Base-by-base conservation (phyloP, 2,329 filamentous ascomycete species). In the Magnaporthiopsis poae region DNA sequence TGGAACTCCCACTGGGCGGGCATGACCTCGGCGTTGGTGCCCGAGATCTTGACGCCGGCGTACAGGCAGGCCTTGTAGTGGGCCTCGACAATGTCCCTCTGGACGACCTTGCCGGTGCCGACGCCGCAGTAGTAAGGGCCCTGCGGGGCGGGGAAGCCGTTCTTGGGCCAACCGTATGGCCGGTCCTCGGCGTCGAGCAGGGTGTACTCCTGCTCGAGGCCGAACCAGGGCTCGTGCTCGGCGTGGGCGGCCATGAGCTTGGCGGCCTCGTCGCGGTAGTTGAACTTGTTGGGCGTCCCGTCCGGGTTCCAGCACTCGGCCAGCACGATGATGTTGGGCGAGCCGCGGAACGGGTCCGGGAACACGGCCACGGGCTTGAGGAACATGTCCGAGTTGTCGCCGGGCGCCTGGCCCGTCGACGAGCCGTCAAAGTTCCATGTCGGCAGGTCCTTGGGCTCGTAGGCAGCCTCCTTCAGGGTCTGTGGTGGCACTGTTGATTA, bases 21-120 rank as follows among this genome's bases (percentile, higher is more conserved):
- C 91, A 97, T 96, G 75, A 99, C 95, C 86, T 99, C 95, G 71
- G 95, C 95, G 80, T 99, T 99, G 82, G 95, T 98, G 75, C 95
- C 95, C 33, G 93, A 96, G 80, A 99, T 98, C 79, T 93, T 88
- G 80, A 99, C 85, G 68, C 90, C 89, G 68, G 94, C 87, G 78
- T 92, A 96, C 79, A 98, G 77, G 84, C 86, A 96, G 68, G 79
- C 79, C 76, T 82, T 82, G 77, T 82, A 82, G 73, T 96, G 91
- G 71, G 91, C 89, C 83, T 98, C 94, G 72, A 99, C 93, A 70
- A 99, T 94, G 77, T 99, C 94, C 83, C 94, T 90, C 88, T 93
- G 94, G 81, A 96, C 95, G 75, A 98, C 95, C 85, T 95, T 96
- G 82, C 93, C 92, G 72, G 92, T 90, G 73, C 95, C 95, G 69